Base-by-base conservation (phyloP, 768 basidiomycete genomes). In the Termitomyces sp. region DNA sequence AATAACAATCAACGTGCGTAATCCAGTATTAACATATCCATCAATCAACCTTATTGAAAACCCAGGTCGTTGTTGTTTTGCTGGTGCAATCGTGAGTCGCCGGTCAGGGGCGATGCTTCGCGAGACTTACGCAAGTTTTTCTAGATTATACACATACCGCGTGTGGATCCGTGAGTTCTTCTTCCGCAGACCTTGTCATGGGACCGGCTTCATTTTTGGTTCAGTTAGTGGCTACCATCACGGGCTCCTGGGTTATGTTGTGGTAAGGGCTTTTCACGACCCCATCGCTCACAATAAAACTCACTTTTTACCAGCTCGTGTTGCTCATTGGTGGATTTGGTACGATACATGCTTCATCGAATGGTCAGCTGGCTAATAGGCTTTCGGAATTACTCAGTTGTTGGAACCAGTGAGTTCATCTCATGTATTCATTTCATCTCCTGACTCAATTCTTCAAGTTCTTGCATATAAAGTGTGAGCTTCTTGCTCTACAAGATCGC, bases 141-240 rank as follows among this genome's bases (percentile, higher is more conserved):
- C 16, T 39, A 79, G 79, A 60, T 62, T 80, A 24, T 81, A 81
- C 48, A 71, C 78, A 6, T 71, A 71, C 58, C 75, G 80, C 3
- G 75, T 80, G 8, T 81, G 79, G 78, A 67, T 76, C 50, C 74
- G 79, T 81, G 55, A 67, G 79, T 78, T 9, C 27, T 50, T 47
- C 27, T 47, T 58, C 8, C 51, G 37, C 31, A 37, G 33, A 22
- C 16, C 0, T 18, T 45, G 30, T 57, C 48, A 36, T 52, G 31
- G n/a, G 18, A 50, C n/a, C 30, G 4, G 22, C 31, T 47, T 55
- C 41, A 44, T 47, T 51, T 24, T 22, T 39, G n/a, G 1, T 51
- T 15, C 30, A 75, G 73, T 76, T 36, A 63, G 75, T 53, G 75
- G 74, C 33, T 76, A 72, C 58, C 75, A 76, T 59, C 68, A 66